These are phyloP conservation scores for Thelephora terrestris DNA, from an alignment of 1,284 basidiomycete species.

Conservation along the genomic window DNA sequence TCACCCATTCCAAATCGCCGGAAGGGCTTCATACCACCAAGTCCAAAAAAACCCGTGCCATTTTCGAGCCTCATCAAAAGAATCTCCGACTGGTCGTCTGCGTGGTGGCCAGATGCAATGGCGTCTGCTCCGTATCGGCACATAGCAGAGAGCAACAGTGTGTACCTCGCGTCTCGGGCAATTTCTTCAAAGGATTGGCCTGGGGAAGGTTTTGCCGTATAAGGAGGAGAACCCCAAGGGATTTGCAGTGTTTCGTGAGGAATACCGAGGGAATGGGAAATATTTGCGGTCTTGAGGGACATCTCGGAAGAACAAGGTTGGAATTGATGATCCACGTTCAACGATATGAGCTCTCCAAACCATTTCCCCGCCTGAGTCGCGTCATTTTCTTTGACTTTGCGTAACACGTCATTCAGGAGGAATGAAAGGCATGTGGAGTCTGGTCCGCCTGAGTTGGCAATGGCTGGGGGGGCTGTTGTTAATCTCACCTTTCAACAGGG, in stretches of 20 bases:
- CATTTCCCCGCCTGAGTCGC: background rate
- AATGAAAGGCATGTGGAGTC: constrained; percentile 71
- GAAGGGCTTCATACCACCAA: constrained; percentile 51
- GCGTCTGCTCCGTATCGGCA: constrained; percentile 23
- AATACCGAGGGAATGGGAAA: constrained; percentile 36
- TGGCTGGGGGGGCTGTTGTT: constrained; percentile 29
- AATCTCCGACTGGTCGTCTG: constrained; percentile 74
- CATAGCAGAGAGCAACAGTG: constrained; percentile 43
- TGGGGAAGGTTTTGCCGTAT: constrained; percentile 26
- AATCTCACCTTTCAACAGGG: constrained; percentile 1
- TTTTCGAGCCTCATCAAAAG: constrained; percentile 54
- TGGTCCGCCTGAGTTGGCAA: constrained; percentile 71
- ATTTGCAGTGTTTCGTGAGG: constrained; percentile 36
- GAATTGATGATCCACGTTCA: constrained; percentile 59
- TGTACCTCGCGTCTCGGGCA: constrained; percentile 51
- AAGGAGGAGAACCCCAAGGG: constrained; percentile 44
- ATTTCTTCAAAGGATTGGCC: constrained; percentile 36
- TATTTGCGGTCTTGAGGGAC: constrained; percentile 35
- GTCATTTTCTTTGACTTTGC: background rate
- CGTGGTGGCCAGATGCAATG: constrained; percentile 63
- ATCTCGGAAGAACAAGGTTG: constrained; percentile 46
- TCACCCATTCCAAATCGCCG: constrained; percentile 72
- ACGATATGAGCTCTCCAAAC: constrained; percentile 32
- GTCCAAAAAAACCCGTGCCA: constrained; percentile 43
- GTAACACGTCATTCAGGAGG: constrained; percentile 31